These are phyloP conservation scores for Phytophthora litchii DNA, from an alignment of 352 stramenopile genomes.

Conservation along the genomic window DNA sequence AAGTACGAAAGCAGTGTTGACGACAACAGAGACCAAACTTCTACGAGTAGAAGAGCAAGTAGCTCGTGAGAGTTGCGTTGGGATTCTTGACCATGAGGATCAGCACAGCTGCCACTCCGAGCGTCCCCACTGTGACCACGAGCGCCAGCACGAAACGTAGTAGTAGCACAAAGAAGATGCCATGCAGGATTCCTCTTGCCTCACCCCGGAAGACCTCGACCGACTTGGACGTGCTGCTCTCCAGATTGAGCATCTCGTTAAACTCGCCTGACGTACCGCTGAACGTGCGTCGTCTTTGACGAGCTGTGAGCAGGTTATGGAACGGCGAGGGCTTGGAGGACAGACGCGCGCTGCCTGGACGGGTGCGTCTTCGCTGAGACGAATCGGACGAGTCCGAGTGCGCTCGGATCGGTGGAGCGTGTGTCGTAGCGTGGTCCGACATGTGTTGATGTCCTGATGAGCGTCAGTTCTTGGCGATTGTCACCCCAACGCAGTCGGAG, in stretches of 20 bases:
- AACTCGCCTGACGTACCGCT: slow-evolving; percentile 42
- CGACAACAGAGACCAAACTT: slow-evolving; percentile 6
- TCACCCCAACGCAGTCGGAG: neutral
- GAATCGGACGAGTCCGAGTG: slow-evolving; percentile 21
- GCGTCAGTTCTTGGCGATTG: neutral
- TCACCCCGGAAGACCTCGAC: slow-evolving; percentile 64
- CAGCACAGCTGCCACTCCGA: slow-evolving; percentile 37
- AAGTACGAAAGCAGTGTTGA: neutral
- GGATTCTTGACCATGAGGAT: slow-evolving; percentile 50
- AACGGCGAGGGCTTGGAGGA: slow-evolving; percentile 21
- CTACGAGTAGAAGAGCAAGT: slow-evolving; percentile 41
- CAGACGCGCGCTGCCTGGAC: slow-evolving; percentile 21
- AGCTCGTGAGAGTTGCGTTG: slow-evolving; percentile 36
- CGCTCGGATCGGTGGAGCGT: slow-evolving; percentile 10
- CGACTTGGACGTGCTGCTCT: slow-evolving; percentile 57
- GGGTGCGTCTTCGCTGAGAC: slow-evolving; percentile 10
- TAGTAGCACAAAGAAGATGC: slow-evolving; percentile 67
- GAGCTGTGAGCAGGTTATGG: slow-evolving; percentile 26
- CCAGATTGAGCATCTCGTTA: slow-evolving; percentile 44
- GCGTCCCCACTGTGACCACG: slow-evolving; percentile 39
- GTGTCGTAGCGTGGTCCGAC: slow-evolving; percentile 10
- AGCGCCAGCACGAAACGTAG: slow-evolving; percentile 56
- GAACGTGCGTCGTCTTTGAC: slow-evolving; percentile 33
- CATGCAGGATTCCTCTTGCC: slow-evolving; percentile 58
- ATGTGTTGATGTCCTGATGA: slow-evolving; percentile 7